These are phyloP conservation scores for Groenewaldozyma sp. DNA, from an alignment of 1,139 yeast genomes.

Conservation along the genomic window DNA sequence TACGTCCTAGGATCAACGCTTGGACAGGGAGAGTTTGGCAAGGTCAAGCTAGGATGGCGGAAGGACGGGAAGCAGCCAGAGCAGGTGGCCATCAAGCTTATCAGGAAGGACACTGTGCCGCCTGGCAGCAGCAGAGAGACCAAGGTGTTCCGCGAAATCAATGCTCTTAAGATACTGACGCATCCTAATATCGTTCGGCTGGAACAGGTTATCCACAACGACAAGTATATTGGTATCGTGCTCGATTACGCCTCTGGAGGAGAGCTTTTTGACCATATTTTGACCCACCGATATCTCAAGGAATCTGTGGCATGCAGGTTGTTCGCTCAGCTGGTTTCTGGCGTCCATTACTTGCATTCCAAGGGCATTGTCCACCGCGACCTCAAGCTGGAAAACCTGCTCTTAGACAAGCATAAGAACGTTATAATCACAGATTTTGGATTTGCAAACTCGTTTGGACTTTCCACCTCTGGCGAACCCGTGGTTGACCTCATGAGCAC, in stretches of 20 bases:
- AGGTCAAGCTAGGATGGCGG: slow-evolving; percentile 95
- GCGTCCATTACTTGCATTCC: slow-evolving; percentile 83
- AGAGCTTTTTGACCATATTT: slow-evolving; percentile 86
- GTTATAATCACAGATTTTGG: slow-evolving; percentile 79
- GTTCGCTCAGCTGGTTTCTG: slow-evolving; percentile 88
- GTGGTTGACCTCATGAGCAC: slow-evolving; percentile 77
- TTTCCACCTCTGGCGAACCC: slow-evolving; percentile 11
- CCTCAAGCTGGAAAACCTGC: slow-evolving; percentile 58
- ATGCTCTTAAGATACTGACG: slow-evolving; percentile 71
- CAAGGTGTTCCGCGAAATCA: slow-evolving; percentile 87
- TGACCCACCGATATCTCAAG: slow-evolving; percentile 76
- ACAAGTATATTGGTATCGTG: slow-evolving; percentile 91
- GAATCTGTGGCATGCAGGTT: slow-evolving; percentile 79
- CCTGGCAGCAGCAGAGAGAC: slow-evolving; percentile 78
- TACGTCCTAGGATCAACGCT: slow-evolving; percentile 84
- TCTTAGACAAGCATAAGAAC: slow-evolving; percentile 71
- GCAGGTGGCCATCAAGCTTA: slow-evolving; percentile 89
- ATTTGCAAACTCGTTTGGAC: slow-evolving; percentile 78
- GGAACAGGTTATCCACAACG: slow-evolving; percentile 89
- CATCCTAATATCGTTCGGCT: slow-evolving; percentile 91
- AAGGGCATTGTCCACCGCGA: slow-evolving; percentile 80
- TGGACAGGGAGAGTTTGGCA: slow-evolving; percentile 98
- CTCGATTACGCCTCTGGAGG: slow-evolving; percentile 97
- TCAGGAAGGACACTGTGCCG: slow-evolving; percentile 75
- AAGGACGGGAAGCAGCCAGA: slow-evolving; percentile 56